Evolutionary conservation across 495 filamentous ascomycete genomes (phyloP), one percentile per base, ranked within the genome.

Genomic region (Penicillium soppii): DNA sequence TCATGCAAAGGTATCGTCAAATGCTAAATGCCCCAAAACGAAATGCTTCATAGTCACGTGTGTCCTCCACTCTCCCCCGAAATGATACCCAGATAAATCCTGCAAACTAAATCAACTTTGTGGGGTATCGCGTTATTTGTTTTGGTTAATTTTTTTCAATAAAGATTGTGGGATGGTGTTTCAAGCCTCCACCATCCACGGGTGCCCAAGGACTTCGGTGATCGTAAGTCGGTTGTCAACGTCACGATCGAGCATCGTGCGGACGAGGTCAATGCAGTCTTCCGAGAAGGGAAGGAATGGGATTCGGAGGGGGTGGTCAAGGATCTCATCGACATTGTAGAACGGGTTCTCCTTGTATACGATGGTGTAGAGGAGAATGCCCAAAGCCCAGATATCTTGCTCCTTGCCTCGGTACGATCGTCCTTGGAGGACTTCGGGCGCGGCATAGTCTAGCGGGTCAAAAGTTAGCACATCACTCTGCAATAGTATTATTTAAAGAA

Each of bases 331-430:
- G 60, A 98, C 92, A 67, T 89, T 95, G 79, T 98, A 98, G 73
- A 98, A 98, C 3, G 94, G 94, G 62, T 98, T 98, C 73, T 98
- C 94, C 68, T 97, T 97, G 78, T 97, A 98, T 56, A 96, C 87
- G 57, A 98, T 96, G 15, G 94, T 98, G 75, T 98, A 98, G 25
- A 98, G 84, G 7, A 97, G 79, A 56, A 98, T 97, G 16, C 94
- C 94, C n/a, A 97, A 81, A 12, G 94, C 94, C 94, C 94, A 98
- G 46, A 97, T 91, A 56, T 98, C 94, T 74, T 98, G 95, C 66
- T 96, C 92, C 69, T 92, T 95, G 59, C 94, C 94, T 53, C 88
- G 84, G 71, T 98, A 98, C 17, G 94, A 87, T 62, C 85, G 86
- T 33, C 94, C 94, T 26, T 89, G 89, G n/a, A 98, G 79, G 33